Conservation (phyloP, 2,329 filamentous ascomycete species). For the Phyllosticta citriasiana region DNA sequence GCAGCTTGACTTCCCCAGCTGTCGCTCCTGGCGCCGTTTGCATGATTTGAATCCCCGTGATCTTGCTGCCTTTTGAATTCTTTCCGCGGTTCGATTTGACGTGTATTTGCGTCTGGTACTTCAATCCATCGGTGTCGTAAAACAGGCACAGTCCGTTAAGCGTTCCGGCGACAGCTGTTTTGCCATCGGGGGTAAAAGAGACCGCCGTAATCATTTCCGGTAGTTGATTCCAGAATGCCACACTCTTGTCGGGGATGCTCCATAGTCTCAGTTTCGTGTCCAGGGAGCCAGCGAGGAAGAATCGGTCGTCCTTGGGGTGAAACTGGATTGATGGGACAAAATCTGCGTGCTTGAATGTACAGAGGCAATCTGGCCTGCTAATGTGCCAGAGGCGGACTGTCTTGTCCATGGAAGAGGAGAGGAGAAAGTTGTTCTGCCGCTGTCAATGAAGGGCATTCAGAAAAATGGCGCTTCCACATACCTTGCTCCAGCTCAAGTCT, state of each 20-base stretch:
- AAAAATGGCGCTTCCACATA: conserved; percentile 20
- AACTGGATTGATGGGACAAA: conserved; percentile 93
- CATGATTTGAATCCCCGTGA: conserved; percentile 68
- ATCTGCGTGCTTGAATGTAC: conserved; percentile 88
- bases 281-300: conserved; percentile 88
- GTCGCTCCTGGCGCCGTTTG: conserved; percentile 34
- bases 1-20: conserved; percentile 63
- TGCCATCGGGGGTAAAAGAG: conserved; percentile 86
- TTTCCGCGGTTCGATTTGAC: conserved; percentile 87
- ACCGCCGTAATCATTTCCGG: conserved; percentile 90
- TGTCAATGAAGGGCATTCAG: not conserved
- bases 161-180: conserved; percentile 78
- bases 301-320: conserved; percentile 88
- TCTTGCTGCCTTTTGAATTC: conserved; percentile 94
- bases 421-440: conserved; percentile 72
- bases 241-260: conserved; percentile 95
- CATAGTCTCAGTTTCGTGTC: conserved; percentile 82
- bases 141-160: conserved; percentile 79
- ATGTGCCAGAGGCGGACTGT: conserved; percentile 92
- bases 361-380: conserved; percentile 73
- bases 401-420: conserved; percentile 97
- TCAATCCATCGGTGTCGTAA: conserved; percentile 85
- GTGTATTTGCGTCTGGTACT: conserved; percentile 74
- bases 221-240: conserved; percentile 68
- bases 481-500: conserved; percentile 93